Evolutionary conservation across 73 alveolate species (phyloP), one percentile per base, ranked within the genome.

Genomic region (Paramecium caudatum): DNA sequence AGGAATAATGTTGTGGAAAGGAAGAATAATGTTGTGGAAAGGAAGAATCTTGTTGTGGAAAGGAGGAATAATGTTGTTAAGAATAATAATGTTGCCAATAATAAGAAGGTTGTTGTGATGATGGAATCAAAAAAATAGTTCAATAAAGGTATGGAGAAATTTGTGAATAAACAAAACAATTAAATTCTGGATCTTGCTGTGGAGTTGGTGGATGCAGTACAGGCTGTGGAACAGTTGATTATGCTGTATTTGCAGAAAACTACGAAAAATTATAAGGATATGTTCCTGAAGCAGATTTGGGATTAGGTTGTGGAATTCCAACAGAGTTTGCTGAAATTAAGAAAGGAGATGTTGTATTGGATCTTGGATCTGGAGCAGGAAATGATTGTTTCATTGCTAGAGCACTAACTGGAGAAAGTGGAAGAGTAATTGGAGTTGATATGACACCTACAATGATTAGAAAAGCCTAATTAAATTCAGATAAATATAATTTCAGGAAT

Each of bases 361-460:
- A 95, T 90, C 88, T 95, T 43, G 98, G 98, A 36, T 91, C 97
- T 47, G 98, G 98, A n/a, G 91, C 98, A n/a, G 98, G 98, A 32
- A 93, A 94, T 82, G 98, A 95, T 80, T 91, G 93, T 82, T 95
- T 92, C 50, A 70, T 95, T 30, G 94, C 94, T 7, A 86, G 96
- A 61, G 95, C 90, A 70, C 82, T 95, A 23, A 94, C 82, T 1
- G 98, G 98, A 23, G 95, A 90, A 17, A 63, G 62, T 25, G 97
- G 98, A 21, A 95, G 94, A 91, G 98, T 94, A 5, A 93, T 82
- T 49, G 98, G 98, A 16, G 94, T 95, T 21, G 98, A 95, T 55
- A 94, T 95, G 97, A 95, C 98, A 0, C 93, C 93, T 55, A 95
- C 92, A 27, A 94, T 94, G 91, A 62, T 95, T 8, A 94, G 95